Conservation (phyloP, 73 alveolate species). For the Paramecium sexaurelia region DNA sequence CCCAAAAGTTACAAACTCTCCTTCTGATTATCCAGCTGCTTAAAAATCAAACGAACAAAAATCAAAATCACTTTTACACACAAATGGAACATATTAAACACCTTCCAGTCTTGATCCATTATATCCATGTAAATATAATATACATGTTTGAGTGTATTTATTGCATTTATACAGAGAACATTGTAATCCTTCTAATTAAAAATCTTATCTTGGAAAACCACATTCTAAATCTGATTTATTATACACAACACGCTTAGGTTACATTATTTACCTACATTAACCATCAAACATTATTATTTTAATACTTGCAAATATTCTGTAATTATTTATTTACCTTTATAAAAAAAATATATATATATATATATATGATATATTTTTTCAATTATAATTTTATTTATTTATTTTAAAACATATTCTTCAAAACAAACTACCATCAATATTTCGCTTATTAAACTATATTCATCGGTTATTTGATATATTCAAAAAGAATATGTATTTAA, state of each 20-base stretch:
- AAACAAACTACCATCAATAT: no score
- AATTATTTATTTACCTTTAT: background rate
- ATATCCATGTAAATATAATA: constrained; percentile 7
- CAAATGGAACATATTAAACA: background rate
- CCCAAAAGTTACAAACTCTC: constrained; percentile 49
- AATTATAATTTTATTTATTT: no score
- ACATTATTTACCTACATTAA: background rate
- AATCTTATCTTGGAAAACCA: constrained; percentile 12
- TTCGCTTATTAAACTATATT: no score
- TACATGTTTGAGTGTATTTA: background rate
- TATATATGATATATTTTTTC: no score
- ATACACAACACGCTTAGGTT: constrained; percentile 14
- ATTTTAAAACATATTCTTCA: no score
- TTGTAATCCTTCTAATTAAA: constrained; percentile 2
- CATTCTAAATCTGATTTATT: constrained; percentile 12
- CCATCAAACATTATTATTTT: background rate
- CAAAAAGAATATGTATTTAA: no score
- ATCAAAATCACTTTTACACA: background rate
- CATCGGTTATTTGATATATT: no score
- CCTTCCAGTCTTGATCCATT: constrained; percentile 45
- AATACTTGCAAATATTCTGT: no score
- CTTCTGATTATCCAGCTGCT: constrained; percentile 45
- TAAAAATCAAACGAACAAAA: constrained; percentile 48
- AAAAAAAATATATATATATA: no score
- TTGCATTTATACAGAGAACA: constrained; percentile 44